Conservation (phyloP, 2,329 filamentous ascomycete species). For the Fusarium newnesense region DNA sequence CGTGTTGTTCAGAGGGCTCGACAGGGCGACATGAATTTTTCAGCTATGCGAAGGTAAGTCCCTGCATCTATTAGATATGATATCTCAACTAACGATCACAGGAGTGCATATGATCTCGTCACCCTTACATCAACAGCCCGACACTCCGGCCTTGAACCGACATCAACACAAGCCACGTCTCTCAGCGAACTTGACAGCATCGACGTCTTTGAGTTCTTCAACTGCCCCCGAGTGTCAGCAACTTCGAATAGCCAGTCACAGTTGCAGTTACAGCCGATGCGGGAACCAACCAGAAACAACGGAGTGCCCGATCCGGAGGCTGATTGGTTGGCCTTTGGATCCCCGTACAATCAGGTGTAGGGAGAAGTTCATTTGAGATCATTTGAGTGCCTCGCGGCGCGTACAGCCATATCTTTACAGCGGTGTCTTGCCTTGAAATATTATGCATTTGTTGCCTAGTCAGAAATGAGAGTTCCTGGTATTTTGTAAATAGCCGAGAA, state of each 20-base stretch:
- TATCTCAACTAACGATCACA: slow-evolving; percentile 28
- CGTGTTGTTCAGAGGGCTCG: slow-evolving; percentile 52
- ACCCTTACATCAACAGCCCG: slow-evolving; percentile 50
- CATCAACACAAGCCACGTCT: slow-evolving; percentile 52
- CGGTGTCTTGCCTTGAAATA: background rate
- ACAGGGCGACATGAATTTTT: slow-evolving; percentile 51
- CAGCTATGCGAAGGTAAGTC: slow-evolving; percentile 54
- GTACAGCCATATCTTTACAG: background rate
- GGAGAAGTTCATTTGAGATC: background rate
- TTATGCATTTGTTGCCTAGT: background rate
- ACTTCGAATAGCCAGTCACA: slow-evolving; percentile 33
- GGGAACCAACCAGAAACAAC: slow-evolving; percentile 19
- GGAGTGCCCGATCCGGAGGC: slow-evolving; percentile 25
- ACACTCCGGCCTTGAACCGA: slow-evolving; percentile 52
- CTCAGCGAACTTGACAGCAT: slow-evolving; percentile 56
- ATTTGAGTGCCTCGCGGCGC: slow-evolving; percentile 5
- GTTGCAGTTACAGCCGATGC: background rate
- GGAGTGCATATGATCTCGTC: slow-evolving; percentile 54
- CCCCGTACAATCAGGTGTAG: slow-evolving; percentile 9
- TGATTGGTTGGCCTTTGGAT: slow-evolving; percentile 34
- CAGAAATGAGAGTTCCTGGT: no score
- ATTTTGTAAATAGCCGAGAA: background rate
- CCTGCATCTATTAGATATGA: accelerated
- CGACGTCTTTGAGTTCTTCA: slow-evolving; percentile 59
- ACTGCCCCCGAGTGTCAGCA: slow-evolving; percentile 50